Conservation (phyloP, 805 yeast species). For the Kuraishia hungarica region DNA sequence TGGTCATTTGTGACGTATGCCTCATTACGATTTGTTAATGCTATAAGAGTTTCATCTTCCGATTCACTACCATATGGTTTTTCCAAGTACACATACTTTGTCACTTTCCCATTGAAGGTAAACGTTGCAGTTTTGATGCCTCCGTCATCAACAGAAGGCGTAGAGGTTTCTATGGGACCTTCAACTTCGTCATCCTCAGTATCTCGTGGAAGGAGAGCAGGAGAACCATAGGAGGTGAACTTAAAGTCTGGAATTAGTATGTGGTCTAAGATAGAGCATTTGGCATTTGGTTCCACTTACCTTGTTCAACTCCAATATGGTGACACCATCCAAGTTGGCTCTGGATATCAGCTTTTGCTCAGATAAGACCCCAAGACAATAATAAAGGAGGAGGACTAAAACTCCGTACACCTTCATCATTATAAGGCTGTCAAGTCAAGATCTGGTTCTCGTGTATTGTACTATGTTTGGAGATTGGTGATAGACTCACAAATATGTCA, state of each 20-base stretch:
- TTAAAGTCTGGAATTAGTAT: no score
- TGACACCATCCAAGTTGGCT: not conserved
- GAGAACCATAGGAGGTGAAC: not conserved
- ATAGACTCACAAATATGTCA: no score
- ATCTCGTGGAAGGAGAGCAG: not conserved
- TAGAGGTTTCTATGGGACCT: not conserved
- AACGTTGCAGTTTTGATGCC: conserved; percentile 33
- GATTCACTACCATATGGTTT: conserved; percentile 30
- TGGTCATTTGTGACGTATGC: conserved; percentile 67
- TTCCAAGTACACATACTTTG: conserved; percentile 53
- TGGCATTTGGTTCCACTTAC: not conserved
- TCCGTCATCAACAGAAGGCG: conserved; percentile 17
- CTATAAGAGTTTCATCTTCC: conserved; percentile 55
- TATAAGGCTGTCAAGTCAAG: no score
- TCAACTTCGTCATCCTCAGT: not conserved
- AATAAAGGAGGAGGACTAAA: not conserved
- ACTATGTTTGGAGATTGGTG: no score
- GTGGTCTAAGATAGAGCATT: no score
- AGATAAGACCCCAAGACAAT: not conserved
- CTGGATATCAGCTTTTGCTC: not conserved
- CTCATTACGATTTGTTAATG: conserved; percentile 44
- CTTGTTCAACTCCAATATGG: not conserved
- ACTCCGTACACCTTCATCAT: not conserved
- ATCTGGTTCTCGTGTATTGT: no score
- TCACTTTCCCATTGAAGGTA: conserved; percentile 45